A percentile compares a stretch with the other conserved stretches of the same genome.
phyloP scores from a whole-genome alignment of 192 early-diverging fungal genomes.

The Globomyces pollinis-pini region DNA sequence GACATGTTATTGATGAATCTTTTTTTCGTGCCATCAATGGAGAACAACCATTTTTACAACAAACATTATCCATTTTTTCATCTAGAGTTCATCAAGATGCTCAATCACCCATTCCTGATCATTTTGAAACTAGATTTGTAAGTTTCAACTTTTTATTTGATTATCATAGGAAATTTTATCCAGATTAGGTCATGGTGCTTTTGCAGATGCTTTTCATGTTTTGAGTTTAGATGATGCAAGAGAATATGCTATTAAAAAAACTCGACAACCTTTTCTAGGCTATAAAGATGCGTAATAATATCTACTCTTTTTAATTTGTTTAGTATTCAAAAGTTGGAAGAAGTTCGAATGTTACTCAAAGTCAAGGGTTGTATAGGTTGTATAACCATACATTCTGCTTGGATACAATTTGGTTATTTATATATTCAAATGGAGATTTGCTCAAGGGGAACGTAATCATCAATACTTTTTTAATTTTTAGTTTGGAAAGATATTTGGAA shows the following conservation, averaged over 20 bases:
- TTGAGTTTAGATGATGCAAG: constrained; percentile 50
- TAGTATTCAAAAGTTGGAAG: constrained; percentile 63
- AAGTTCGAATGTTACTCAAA: constrained; percentile 73
- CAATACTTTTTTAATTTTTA: neutral
- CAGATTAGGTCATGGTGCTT: constrained; percentile 70
- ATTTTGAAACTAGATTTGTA: constrained; percentile 66
- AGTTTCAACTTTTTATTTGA: too few relatives aligned
- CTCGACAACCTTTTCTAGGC: constrained; percentile 58
- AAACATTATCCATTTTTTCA: neutral
- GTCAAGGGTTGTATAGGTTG: constrained; percentile 52
- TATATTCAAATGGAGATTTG: constrained; percentile 89
- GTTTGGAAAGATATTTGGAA: constrained; percentile 25
- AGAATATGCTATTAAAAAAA: constrained; percentile 78
- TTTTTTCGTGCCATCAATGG: constrained; percentile 7
- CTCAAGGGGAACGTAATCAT: constrained; percentile 56
- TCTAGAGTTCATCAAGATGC: constrained; percentile 7
- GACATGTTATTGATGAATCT: neutral
- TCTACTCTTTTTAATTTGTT: neutral
- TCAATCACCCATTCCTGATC: constrained; percentile 38
- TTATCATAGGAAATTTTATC: too few relatives aligned
- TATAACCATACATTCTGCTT: constrained; percentile 69
- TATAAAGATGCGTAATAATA: constrained; percentile 59
- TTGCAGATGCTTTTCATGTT: constrained; percentile 74
- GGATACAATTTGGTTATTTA: constrained; percentile 85
- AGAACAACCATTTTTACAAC: neutral